Evolutionary conservation across 805 yeast species (phyloP), one percentile per base, ranked within the genome.

Genomic region (Pichia scutulata): DNA sequence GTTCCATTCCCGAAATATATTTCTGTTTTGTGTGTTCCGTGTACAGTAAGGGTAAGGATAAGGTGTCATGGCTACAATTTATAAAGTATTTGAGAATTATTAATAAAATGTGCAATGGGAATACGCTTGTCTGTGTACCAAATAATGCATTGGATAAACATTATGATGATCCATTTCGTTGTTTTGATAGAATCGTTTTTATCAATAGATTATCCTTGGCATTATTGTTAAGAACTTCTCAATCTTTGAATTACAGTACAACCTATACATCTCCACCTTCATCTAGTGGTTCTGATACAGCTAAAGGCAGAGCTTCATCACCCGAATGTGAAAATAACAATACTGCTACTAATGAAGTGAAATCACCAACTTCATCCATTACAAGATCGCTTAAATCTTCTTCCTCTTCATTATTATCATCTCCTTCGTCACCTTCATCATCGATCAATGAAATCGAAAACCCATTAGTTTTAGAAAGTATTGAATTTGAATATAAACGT

Each of bases 11-110:
- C 1, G 67, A 65, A 44, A 57, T 60, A 2, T 66, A 66, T 49
- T 65, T 64, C 45, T 62, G 65, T 45, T 63, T 64, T 44, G 63
- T 65, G 8, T 61, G 63, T 10, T 60, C 65, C 3, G 55, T 56
- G 9, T 64, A 64, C 39, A 60, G 57, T 28, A 62, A 57, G 41
- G 67, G 68, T 1, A 65, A 61, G 41, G 69, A 66, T 45, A 64
- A 64, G 44, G 68, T 66, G 2, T 63, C 68, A 5, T 66, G 69
- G 68, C 46, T 63, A 25, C 69, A 65, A 37, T 66, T 65, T 21
- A 50, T 65, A 40, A 64, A 59, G 46, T 57, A 60, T 40, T 53
- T 66, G 26, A 55, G 53, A 10, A 47, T 50, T 8, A 55, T 65
- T 6, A 52, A 65, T 39, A 55, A 56, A 14, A 48, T 65, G 23